phyloP scores from a whole-genome alignment of 495 filamentous ascomycete species.

The Penicillium paxilli region DNA sequence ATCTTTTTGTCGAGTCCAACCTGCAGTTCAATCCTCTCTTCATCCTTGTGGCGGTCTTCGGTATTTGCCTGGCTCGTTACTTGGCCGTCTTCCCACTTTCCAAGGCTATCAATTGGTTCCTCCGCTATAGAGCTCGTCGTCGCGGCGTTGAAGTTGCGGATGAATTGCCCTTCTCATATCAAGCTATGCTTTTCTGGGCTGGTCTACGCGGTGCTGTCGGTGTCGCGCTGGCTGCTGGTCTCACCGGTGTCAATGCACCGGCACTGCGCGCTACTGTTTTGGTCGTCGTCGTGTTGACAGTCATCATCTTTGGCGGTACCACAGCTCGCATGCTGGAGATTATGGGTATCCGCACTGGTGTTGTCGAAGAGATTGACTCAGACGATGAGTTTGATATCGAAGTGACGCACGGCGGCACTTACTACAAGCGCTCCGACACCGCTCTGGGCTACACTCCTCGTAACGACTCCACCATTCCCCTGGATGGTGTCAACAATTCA shows the following conservation, averaged over 20 bases:
- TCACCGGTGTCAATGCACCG: conserved; percentile 72
- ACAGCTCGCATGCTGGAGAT: conserved; percentile 99
- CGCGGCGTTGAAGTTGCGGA: conserved; percentile 78
- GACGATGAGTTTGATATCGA: conserved; percentile 99
- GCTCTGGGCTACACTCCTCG: conserved; percentile 76
- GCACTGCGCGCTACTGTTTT: conserved; percentile 87
- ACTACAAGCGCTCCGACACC: conserved; percentile 71
- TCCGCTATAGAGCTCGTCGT: conserved; percentile 82
- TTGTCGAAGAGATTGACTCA: conserved; percentile 93
- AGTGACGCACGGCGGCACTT: conserved; percentile 69
- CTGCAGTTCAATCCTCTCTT: conserved; percentile 94
- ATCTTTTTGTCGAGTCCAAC: conserved; percentile 84
- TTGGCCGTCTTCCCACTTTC: conserved; percentile 93
- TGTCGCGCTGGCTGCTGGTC: conserved; percentile 89
- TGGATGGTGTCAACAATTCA: conserved; percentile 48
- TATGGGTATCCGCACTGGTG: conserved; percentile 87
- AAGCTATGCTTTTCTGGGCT: conserved; percentile 98
- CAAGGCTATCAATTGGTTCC: conserved; percentile 87
- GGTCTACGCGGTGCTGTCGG: conserved; percentile 94
- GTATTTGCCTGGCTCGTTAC: conserved; percentile 90
- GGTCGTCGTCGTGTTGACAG: conserved; percentile 94
- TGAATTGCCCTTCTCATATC: conserved; percentile 88
- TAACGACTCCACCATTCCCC: conserved; percentile 53
- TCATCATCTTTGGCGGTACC: conserved; percentile 97
- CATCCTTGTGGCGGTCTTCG: conserved; percentile 86